Conservation (phyloP, 2,329 filamentous ascomycete species). For the Endothia cerciana region DNA sequence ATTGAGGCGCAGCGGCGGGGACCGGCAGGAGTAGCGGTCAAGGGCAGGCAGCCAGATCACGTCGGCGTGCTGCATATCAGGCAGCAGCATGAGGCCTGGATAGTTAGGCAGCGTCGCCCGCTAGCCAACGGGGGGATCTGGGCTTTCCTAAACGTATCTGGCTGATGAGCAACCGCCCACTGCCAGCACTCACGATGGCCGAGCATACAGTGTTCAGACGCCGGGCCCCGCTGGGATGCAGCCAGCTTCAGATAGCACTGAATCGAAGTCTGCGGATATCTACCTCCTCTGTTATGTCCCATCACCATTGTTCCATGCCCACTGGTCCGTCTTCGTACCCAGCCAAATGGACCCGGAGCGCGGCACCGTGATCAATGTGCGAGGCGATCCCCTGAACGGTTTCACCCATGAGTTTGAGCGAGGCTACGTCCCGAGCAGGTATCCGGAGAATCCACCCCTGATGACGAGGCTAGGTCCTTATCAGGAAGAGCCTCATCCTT, state of each 20-base stretch:
- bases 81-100: constrained; percentile 5
- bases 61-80: neutral
- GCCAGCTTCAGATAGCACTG: too few species aligned
- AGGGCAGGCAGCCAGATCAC: neutral
- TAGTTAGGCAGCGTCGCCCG: neutral
- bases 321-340: constrained; percentile 20
- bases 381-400: constrained; percentile 20
- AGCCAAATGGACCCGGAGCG: neutral
- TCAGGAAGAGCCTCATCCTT: neutral
- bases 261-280: neutral
- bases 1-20: neutral
- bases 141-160: too few species aligned
- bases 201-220: too few species aligned
- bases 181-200: too few species aligned
- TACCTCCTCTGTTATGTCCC: constrained; percentile 23
- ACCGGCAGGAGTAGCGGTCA: too few species aligned
- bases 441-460: constrained; percentile 16
- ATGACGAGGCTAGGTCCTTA: neutral
- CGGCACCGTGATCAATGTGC: constrained; percentile 20
- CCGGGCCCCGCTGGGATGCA: too few species aligned
- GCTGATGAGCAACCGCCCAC: too few species aligned
- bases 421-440: constrained; percentile 14
- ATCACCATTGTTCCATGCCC: constrained; percentile 21
- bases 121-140: too few species aligned
- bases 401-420: constrained; percentile 22